These are phyloP conservation scores for Chaetomiaceae sp. DNA, from an alignment of 2,329 filamentous ascomycete species.

Conservation along the genomic window DNA sequence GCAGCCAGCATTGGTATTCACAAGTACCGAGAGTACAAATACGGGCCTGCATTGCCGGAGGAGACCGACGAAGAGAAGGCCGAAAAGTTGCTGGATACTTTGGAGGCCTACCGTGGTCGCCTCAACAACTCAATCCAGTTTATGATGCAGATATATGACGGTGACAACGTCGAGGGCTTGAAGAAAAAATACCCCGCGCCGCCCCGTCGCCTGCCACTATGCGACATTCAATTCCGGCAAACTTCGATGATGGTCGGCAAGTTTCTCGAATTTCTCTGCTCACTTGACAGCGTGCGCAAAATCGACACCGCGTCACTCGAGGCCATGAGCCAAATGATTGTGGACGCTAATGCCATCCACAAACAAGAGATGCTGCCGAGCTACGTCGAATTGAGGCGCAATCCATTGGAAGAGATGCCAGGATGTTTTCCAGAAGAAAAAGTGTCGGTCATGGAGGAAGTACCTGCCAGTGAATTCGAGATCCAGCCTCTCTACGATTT, in stretches of 20 bases:
- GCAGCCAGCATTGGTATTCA: constrained; percentile 27
- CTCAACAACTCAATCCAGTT: constrained; percentile 5
- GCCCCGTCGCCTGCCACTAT: constrained; percentile 7
- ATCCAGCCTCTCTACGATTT: constrained; percentile 21
- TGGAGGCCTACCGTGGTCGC: constrained; percentile 7
- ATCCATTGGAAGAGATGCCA: constrained; percentile 20
- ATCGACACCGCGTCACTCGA: constrained; percentile 18
- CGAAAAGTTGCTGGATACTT: constrained; percentile 19
- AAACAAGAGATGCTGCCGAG: constrained; percentile 31
- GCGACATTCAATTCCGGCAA: constrained; percentile 8
- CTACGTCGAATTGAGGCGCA: constrained; percentile 26
- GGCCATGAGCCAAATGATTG: constrained; percentile 30
- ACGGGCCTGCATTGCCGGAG: constrained; percentile 7
- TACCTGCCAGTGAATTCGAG: constrained; percentile 23
- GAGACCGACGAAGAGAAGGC: constrained; percentile 18
- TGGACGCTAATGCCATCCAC: constrained; percentile 34
- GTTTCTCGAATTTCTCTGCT: constrained; percentile 26
- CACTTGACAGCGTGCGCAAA: constrained; percentile 19
- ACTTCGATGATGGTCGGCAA: constrained; percentile 22
- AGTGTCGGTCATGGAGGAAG: constrained; percentile 24
- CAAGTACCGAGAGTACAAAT: constrained; percentile 22
- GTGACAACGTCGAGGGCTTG: constrained; percentile 1
- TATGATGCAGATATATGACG: constrained; percentile 14
- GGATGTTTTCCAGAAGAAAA: constrained; percentile 27
- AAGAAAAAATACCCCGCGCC: constrained; percentile 3